Conservation (phyloP, 345 rosid species). For the Isatis tinctoria region DNA sequence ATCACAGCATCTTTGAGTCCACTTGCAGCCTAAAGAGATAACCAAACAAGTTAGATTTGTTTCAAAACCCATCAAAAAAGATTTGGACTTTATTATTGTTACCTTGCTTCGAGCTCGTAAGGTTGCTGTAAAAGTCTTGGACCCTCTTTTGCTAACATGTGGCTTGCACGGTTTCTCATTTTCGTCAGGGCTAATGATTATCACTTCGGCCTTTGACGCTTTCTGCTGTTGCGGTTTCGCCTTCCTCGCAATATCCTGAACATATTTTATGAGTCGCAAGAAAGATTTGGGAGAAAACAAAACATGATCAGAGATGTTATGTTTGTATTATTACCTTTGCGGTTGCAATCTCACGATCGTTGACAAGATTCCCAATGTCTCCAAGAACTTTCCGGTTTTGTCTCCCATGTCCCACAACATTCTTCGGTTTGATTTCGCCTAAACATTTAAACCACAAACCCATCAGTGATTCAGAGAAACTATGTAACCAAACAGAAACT, state of each 20-base stretch:
- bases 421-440: conserved; percentile 54
- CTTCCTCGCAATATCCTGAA: neutral
- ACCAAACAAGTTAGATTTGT: neutral
- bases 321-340: conserved; percentile 42
- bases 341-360: conserved; percentile 32
- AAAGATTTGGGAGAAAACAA: neutral
- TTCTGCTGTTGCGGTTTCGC: conserved; percentile 21
- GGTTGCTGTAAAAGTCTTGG: conserved; percentile 57
- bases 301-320: neutral
- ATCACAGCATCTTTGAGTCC: conserved; percentile 29
- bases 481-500: no score
- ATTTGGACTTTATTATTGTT: neutral
- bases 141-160: conserved; percentile 28
- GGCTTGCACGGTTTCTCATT: conserved; percentile 35
- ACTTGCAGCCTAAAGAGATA: conserved; percentile 45
- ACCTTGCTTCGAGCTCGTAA: conserved; percentile 84
- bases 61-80: neutral
- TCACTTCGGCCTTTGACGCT: conserved; percentile 36
- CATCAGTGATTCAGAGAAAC: neutral
- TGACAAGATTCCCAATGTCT: conserved; percentile 72
- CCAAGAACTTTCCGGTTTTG: conserved; percentile 56
- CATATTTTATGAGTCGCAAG: neutral
- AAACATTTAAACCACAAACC: neutral
- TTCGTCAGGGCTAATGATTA: conserved; percentile 56
- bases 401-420: conserved; percentile 42